Evolutionary conservation across 179 eudicot species (phyloP), one percentile per base, ranked within the genome.

Genomic region (Vitellaria paradoxa): DNA sequence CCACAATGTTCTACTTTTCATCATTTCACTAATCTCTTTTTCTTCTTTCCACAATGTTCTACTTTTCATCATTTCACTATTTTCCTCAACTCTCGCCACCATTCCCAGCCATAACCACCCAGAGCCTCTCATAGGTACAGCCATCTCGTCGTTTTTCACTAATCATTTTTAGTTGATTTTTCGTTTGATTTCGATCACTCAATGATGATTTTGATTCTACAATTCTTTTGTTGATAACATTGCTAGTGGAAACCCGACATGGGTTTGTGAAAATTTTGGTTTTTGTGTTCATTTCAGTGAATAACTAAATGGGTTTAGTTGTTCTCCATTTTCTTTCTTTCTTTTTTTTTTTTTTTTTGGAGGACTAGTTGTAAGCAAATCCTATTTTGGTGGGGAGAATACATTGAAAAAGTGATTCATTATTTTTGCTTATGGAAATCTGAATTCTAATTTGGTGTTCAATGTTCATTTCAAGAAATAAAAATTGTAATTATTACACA

Each of bases 71-170:
- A 42, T 70, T 72, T 68, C 75, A 40, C 78, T 76, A 64, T 76
- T 78, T 23, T n/a, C 77, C 82, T 77, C 73, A 45, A 70, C 23
- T 68, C 76, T 63, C 71, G 66, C 77, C 76, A 83, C 82, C 82
- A 88, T 77, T n/a, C 87, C 74, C 70, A 80, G 64, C 70, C 64
- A 69, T 69, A 47, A 65, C 73, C 80, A 82, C 77, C 79, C 81
- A 50, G 78, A 64, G 81, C 79, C 37, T 49, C 8, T 49, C 52
- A 30, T 72, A 13, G 83, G 83, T 81, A 71, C 9, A 40, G 11
- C n/a, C 57, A 69, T 63, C 72, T 73, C 67, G 74, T 75, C 78
- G 77, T 78, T 79, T n/a, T n/a, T n/a, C n/a, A n/a, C n/a, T n/a
- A 49, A 70, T 45, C 60, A 2, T 57, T 5, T 40, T 71, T 40